A percentile compares a stretch with the other conserved stretches of the same genome.
phyloP scores from a whole-genome alignment of 108 stramenopile species.

The Nitzschia palea region DNA sequence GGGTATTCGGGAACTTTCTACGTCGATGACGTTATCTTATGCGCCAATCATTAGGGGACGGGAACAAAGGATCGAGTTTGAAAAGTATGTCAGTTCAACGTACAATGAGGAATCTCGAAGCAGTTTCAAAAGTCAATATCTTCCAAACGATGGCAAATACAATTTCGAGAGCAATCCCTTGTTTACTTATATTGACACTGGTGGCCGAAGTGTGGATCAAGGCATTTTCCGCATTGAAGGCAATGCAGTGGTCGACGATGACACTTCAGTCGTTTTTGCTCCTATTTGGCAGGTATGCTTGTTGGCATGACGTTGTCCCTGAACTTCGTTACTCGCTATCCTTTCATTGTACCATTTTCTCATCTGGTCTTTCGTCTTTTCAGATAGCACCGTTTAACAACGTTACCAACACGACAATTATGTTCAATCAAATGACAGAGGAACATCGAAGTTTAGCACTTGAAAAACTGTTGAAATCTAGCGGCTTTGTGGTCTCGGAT shows the following conservation, averaged over 20 bases:
- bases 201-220: neutral
- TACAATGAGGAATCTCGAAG: neutral
- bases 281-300: conserved; percentile 18
- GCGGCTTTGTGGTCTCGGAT: conserved; percentile 5
- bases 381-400: conserved; percentile 8
- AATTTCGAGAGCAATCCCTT: neutral
- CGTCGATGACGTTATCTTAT: conserved; percentile 3
- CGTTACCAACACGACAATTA: neutral
- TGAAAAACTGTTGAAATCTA: neutral
- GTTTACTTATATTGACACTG: neutral
- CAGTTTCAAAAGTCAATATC: neutral
- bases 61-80: neutral
- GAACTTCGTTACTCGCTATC: neutral
- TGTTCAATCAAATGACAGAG: conserved; percentile 15
- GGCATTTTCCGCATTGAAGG: conserved; percentile 1
- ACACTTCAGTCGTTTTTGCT: neutral
- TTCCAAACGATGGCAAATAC: conserved; percentile 7
- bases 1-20: conserved; percentile 13
- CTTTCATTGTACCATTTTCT: no score
- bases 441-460: neutral
- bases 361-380: neutral
- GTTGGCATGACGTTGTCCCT: neutral
- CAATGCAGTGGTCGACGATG: neutral
- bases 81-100: neutral
- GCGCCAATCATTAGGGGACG: neutral